Evolutionary conservation across 768 basidiomycete genomes (phyloP).

Genomic region (Calvatia gigantea): DNA sequence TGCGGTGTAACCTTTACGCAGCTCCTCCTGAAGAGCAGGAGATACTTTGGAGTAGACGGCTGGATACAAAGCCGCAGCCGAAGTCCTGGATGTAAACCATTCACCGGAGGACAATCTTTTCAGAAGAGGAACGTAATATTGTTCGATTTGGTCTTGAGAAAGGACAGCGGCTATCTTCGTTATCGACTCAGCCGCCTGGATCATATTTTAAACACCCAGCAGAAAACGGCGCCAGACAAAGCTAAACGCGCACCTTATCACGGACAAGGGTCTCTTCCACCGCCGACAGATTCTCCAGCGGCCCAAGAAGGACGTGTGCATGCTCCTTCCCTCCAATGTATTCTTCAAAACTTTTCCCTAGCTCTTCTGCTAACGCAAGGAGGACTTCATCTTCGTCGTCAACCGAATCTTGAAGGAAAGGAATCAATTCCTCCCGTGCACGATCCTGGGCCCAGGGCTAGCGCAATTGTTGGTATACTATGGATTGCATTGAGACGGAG

Average conservation of each 20-base stretch:
- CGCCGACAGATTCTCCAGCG: constrained; percentile 91
- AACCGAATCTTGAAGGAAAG: constrained; percentile 97
- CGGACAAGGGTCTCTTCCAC: constrained; percentile 98
- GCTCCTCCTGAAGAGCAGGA: constrained; percentile 73
- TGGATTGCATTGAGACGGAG: constrained; percentile 95
- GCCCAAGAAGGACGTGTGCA: constrained; percentile 86
- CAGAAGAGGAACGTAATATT: constrained; percentile 87
- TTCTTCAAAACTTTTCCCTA: constrained; percentile 89
- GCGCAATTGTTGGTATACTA: constrained; percentile 95
- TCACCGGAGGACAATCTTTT: constrained; percentile 89
- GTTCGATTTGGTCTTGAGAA: constrained; percentile 77
- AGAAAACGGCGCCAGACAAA: constrained; percentile 9
- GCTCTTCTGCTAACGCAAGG: constrained; percentile 91
- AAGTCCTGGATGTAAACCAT: constrained; percentile 98
- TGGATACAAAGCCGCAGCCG: constrained; percentile 90
- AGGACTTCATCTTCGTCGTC: constrained; percentile 99
- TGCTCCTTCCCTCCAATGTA: constrained; percentile 88
- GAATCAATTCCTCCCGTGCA: constrained; percentile 91
- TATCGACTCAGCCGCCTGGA: constrained; percentile 92
- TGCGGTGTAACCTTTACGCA: constrained; percentile 79
- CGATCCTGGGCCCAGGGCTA: constrained; percentile 95
- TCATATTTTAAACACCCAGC: constrained; percentile 10
- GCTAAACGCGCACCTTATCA: constrained; percentile 71
- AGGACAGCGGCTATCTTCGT: constrained; percentile 82
- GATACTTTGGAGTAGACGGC: constrained; percentile 85